Percentiles rank a stretch among this genome's conserved stretches.
These are phyloP conservation scores for Patellifolia procumbens DNA, from an alignment of 179 eudicot genomes.

Conservation along the genomic window DNA sequence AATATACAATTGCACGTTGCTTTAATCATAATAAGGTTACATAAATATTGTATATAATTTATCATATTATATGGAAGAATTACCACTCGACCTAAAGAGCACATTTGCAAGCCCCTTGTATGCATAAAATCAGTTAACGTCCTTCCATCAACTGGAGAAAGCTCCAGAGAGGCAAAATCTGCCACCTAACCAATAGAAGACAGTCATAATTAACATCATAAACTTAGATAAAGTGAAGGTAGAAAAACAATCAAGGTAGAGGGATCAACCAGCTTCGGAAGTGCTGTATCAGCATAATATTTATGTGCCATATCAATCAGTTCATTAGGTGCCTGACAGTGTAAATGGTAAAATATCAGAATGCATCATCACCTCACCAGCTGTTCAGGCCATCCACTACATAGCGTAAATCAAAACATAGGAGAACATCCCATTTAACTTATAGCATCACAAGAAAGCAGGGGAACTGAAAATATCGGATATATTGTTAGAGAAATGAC, in stretches of 20 bases:
- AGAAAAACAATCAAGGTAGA: constrained; percentile 14
- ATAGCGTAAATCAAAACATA: neutral
- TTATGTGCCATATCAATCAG: constrained; percentile 81
- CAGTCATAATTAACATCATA: constrained; percentile 25
- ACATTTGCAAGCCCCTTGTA: constrained; percentile 97
- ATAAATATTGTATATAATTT: too few species aligned
- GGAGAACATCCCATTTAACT: neutral
- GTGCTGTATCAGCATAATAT: constrained; percentile 90
- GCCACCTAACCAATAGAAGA: constrained; percentile 71
- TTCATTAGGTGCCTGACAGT: constrained; percentile 76
- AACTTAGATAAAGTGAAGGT: neutral
- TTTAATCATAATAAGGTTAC: too few species aligned
- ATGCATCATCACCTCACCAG: neutral
- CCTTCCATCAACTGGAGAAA: constrained; percentile 99
- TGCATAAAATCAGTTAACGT: constrained; percentile 99
- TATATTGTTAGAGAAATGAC: constrained; percentile 31
- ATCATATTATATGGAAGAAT: too few species aligned
- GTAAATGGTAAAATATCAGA: constrained; percentile 12
- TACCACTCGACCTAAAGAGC: constrained; percentile 97
- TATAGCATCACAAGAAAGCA: neutral
- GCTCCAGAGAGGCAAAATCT: constrained; percentile 98
- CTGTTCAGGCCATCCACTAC: neutral
- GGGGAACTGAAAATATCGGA: neutral
- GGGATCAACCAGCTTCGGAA: constrained; percentile 90
- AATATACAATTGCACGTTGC: too few species aligned